phyloP scores from a whole-genome alignment of 768 basidiomycete genomes.

The Serendipita sp. region DNA sequence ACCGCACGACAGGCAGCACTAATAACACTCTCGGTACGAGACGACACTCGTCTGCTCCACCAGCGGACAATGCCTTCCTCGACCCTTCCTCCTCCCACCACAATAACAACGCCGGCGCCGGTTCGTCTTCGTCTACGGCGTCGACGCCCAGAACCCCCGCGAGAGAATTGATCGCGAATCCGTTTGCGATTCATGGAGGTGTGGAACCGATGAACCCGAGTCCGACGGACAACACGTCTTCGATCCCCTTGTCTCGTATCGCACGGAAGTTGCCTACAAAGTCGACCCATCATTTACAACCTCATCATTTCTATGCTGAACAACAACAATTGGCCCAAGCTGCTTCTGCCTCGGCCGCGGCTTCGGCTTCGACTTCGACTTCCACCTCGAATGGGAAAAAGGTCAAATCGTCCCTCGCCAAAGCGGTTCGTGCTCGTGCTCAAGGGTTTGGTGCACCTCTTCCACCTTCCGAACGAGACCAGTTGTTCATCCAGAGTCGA shows the following conservation, averaged over 20 bases:
- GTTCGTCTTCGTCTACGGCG: background rate
- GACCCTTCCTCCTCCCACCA: no score
- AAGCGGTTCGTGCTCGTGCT: background rate
- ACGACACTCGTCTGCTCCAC: background rate
- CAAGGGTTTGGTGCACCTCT: background rate
- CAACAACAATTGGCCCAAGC: background rate
- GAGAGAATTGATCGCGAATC: background rate
- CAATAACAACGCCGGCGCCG: no score
- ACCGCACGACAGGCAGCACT: background rate
- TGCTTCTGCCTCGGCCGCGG: background rate
- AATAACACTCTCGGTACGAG: background rate
- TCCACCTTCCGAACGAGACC: background rate
- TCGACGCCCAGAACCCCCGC: background rate
- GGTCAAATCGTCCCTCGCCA: background rate
- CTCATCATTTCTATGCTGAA: background rate
- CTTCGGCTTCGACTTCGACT: background rate
- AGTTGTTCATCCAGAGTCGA: background rate
- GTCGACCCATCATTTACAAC: background rate
- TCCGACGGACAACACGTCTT: background rate
- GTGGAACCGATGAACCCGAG: background rate
- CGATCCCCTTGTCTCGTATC: background rate
- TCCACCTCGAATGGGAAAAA: background rate
- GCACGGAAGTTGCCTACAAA: slow-evolving; percentile 1
- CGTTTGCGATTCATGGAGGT: background rate
- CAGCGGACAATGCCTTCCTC: background rate